These are phyloP conservation scores for Diplotaxis tenuifolia DNA, from an alignment of 345 rosid genomes.

Conservation along the genomic window DNA sequence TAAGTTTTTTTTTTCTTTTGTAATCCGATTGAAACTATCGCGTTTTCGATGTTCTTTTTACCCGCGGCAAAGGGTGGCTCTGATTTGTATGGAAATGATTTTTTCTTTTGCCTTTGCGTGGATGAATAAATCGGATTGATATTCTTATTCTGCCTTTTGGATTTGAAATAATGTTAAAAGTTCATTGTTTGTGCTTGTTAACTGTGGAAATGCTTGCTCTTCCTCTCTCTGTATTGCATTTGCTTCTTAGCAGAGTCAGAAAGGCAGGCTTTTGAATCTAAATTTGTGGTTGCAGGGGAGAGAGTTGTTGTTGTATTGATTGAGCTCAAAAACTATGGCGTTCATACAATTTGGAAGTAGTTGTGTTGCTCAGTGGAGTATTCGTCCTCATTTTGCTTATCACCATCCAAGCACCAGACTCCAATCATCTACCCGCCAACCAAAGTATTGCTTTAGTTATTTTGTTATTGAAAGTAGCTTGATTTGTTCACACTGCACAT, in stretches of 20 bases:
- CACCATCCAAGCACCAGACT: slow-evolving; percentile 26
- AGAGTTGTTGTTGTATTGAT: slow-evolving; percentile 9
- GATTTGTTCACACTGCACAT: not conserved
- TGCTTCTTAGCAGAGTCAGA: not conserved
- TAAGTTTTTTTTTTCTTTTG: not conserved
- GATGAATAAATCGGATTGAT: not conserved
- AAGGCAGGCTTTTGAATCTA: too few relatives aligned
- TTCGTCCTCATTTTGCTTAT: slow-evolving; percentile 56
- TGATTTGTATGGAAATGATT: not conserved
- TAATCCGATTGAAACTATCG: not conserved
- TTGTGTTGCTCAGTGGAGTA: slow-evolving; percentile 73
- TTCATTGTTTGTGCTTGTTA: too few relatives aligned
- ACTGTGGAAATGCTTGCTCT: too few relatives aligned
- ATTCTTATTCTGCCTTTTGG: too few relatives aligned
- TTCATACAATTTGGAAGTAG: slow-evolving; percentile 70
- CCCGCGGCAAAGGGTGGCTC: not conserved
- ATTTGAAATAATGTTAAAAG: too few relatives aligned
- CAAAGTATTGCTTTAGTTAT: too few relatives aligned
- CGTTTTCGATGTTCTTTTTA: too few relatives aligned
- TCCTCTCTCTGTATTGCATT: not conserved
- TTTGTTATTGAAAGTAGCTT: not conserved
- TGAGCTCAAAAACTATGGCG: slow-evolving; percentile 49
- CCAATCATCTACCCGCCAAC: slow-evolving; percentile 24
- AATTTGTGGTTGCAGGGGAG: slow-evolving; percentile 16
- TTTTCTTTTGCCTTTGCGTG: too few relatives aligned